Base-by-base conservation (phyloP, 2,329 filamentous ascomycete genomes). In the Elsinoe perseae region DNA sequence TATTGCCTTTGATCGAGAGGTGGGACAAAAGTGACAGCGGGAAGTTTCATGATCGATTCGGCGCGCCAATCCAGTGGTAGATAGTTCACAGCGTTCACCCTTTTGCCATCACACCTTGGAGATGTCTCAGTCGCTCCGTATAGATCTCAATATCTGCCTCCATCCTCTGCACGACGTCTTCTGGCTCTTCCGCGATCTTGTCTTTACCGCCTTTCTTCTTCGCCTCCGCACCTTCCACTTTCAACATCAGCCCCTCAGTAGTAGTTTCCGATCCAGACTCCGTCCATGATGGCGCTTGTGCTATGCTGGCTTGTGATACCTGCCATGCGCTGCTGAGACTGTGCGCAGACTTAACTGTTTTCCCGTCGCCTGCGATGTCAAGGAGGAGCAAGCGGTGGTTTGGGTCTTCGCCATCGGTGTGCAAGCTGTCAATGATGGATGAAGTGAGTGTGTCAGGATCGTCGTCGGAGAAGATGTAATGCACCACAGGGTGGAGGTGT, bases 381-480 rank as follows among this genome's bases (percentile, higher is more conserved):
- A 85, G 64, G 2, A 85, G 70, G 23, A 84, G 65, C 62, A 79
- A 80, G 57, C 80, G 76, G 57, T 84, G 80, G 32, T 74, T 68
- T 55, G 14, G 59, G n/a, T 54, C 56, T 18, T 46, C 27, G 14
- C 43, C 46, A 23, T 56, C 59, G 38, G 50, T 38, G 16, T 57
- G 25, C 14, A 61, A 28, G 8, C 16, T 30, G 7, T 61, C 57
- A 7, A 61, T 48, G 32, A 61, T 46, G 1, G 86, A 84, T 34
- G 82, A 78, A 1, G 86, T 86, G 34, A 95, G 76, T 43, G 87
- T 75, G 46, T 91, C 86, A 1, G 84, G 81, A 66, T 96, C 90
- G 71, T 97, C 93, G 70, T 97, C 91, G 63, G 82, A 82, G 74
- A 98, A 97, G 66, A 97, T 80, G 73, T 97, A 97, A 73, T 92